Evolutionary conservation across 495 filamentous ascomycete species (phyloP).

Genomic region (Xylaria intraflava): DNA sequence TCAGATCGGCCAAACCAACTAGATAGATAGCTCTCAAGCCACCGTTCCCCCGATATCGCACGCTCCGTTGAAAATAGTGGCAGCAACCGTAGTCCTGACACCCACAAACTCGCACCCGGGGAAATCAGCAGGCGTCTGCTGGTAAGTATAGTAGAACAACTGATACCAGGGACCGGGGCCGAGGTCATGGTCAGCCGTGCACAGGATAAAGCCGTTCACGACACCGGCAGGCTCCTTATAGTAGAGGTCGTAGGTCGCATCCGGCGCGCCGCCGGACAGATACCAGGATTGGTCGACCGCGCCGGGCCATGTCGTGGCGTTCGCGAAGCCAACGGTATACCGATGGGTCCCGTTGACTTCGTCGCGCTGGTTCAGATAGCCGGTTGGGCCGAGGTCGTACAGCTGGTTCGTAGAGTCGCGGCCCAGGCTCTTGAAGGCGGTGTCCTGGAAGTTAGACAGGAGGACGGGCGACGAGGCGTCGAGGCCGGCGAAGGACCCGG

Average conservation of each 20-base stretch:
- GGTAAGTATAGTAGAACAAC: constrained; percentile 7
- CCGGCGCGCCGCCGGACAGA: background rate
- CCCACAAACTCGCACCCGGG: constrained; percentile 10
- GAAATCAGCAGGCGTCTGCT: background rate
- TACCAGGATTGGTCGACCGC: constrained; percentile 3
- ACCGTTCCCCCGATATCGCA: constrained; percentile 6
- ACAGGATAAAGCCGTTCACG: constrained; percentile 10
- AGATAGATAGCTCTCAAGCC: background rate
- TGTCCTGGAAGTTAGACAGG: constrained; percentile 1
- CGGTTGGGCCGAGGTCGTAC: constrained; percentile 10
- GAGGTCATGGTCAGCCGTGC: constrained; percentile 8
- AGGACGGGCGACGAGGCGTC: constrained; percentile 11
- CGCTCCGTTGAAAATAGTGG: constrained; percentile 9
- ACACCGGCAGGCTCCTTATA: background rate
- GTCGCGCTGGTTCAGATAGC: constrained; percentile 10
- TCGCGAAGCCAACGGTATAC: constrained; percentile 14
- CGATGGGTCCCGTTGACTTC: constrained; percentile 1
- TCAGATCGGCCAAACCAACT: background rate
- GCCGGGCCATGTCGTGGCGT: constrained; percentile 8
- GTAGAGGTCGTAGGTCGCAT: constrained; percentile 1
- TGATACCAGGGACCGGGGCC: constrained; percentile 8
- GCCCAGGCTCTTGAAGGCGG: background rate
- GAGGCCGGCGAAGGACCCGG: constrained; percentile 10
- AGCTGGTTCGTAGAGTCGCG: constrained; percentile 9
- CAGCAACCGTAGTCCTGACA: constrained; percentile 9